phyloP scores from a whole-genome alignment of 2,329 filamentous ascomycete genomes.

The Arthrobotrys pseudoclavata region DNA sequence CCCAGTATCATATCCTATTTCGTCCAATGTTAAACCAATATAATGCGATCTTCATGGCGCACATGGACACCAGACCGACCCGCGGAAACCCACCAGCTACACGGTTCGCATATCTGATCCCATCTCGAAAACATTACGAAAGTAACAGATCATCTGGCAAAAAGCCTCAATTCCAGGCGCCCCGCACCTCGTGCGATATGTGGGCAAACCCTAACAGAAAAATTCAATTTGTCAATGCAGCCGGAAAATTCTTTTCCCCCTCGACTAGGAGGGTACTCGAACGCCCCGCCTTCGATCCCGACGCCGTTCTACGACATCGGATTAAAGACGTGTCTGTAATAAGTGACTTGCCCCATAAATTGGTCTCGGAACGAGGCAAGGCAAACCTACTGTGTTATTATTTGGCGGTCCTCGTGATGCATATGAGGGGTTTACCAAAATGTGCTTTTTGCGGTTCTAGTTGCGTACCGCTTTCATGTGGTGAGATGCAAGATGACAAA shows the following conservation, averaged over 20 bases:
- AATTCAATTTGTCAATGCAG: slow-evolving; percentile 36
- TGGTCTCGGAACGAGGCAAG: slow-evolving; percentile 18
- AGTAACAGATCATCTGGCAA: slow-evolving; percentile 41
- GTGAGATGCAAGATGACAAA: slow-evolving; percentile 21
- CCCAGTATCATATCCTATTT: slow-evolving; percentile 14
- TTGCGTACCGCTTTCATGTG: slow-evolving; percentile 12
- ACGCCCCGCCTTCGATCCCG: slow-evolving; percentile 26
- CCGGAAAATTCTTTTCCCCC: slow-evolving; percentile 45
- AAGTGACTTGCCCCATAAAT: not conserved
- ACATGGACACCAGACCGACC: slow-evolving; percentile 36
- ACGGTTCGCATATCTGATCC: slow-evolving; percentile 18
- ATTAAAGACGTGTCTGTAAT: not conserved
- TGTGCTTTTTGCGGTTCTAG: slow-evolving; percentile 20
- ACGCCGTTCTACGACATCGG: slow-evolving; percentile 10
- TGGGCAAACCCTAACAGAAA: slow-evolving; percentile 39
- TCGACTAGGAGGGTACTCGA: not conserved
- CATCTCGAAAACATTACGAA: slow-evolving; percentile 9
- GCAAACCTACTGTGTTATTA: slow-evolving; percentile 3
- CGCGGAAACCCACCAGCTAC: slow-evolving; percentile 23
- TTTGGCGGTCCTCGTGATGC: slow-evolving; percentile 51
- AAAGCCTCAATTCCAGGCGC: slow-evolving; percentile 29
- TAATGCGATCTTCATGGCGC: slow-evolving; percentile 46
- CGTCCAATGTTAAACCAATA: slow-evolving; percentile 29
- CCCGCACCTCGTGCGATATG: slow-evolving; percentile 24
- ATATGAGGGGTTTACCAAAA: not conserved